Base-by-base conservation (phyloP, 148 eudicot genomes). In the Chenopodium suecicum region DNA sequence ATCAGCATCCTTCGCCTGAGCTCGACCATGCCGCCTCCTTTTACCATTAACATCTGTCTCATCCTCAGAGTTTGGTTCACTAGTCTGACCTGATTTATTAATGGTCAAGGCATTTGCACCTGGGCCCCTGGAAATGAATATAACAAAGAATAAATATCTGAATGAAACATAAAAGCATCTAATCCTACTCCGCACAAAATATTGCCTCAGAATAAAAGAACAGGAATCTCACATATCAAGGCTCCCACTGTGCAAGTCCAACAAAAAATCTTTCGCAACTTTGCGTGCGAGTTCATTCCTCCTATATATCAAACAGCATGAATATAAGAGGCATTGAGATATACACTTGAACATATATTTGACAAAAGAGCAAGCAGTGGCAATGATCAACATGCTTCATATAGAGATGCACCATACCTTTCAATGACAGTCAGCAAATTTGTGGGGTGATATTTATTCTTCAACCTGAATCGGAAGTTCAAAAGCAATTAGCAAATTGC, bases 391-490 rank as follows among this genome's bases (percentile, higher is more conserved):
- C 82, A 73, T 12, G 29, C 65, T 56, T 78, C 60, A 47, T 17
- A 77, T 5, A 73, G 27, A 75, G 44, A 71, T 65, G n/a, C 70
- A 23, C 65, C 79, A 56, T 87, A 97, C 99, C 98, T 92, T 78
- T 94, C 98, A 70, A 92, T 97, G 79, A 94, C 97, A 73, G 92
- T 75, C 79, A 92, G 60, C 72, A 97, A 87, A 84, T 90, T 97
- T 63, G 99, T 92, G 50, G 99, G 99, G 83, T 97, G 99, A 86
- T 97, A 97, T 78, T 94, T 97, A 86, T 97, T 93, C 87, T 82
- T 97, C 89, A 97, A 84, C 99, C 98, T 97, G 87, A 84, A 82
- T 20, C 3, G 78, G 27, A 48, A 84, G 77, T 44, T 47, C 31
- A 29, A 78, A 54, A 12, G 11, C 22, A 52, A 68, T 83, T 34